Percentiles rank a stretch among this genome's conserved stretches.
These are phyloP conservation scores for Fusarium lyarnte DNA, from an alignment of 2,329 filamentous ascomycete species.

Conservation along the genomic window DNA sequence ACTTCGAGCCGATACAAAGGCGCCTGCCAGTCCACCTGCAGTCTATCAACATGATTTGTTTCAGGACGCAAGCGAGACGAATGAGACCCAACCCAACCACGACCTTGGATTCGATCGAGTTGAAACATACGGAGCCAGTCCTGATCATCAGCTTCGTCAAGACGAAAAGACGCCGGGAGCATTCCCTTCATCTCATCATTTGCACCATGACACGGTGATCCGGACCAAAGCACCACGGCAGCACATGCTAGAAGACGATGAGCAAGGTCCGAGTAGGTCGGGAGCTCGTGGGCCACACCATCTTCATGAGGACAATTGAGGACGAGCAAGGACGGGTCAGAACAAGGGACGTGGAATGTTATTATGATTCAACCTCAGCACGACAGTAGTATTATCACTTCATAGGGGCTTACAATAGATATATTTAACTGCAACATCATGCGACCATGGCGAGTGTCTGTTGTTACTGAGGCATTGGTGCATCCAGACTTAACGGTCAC, in stretches of 20 bases:
- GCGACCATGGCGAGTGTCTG: background rate
- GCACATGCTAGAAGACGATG: conserved; percentile 31
- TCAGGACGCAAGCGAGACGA: conserved; percentile 8
- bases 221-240: background rate
- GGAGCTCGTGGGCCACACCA: conserved; percentile 17
- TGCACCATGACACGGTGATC: conserved; percentile 21
- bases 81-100: background rate
- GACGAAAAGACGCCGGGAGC: conserved; percentile 8
- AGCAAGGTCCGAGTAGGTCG: conserved; percentile 2
- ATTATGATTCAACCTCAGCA: conserved; percentile 23
- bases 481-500: background rate
- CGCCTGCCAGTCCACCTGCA: conserved; percentile 15
- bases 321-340: background rate
- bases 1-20: conserved; percentile 22
- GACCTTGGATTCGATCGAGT: conserved; percentile 16
- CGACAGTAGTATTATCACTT: conserved; percentile 31
- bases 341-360: background rate
- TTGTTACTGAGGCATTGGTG: background rate
- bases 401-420: conserved; percentile 21
- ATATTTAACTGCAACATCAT: conserved; percentile 7
- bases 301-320: conserved; percentile 29
- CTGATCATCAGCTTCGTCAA: conserved; percentile 27
- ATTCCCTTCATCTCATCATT: conserved; percentile 20
- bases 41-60: conserved; percentile 24
- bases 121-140: conserved; percentile 3